Evolutionary conservation across 1,284 basidiomycete species (phyloP).

Genomic region (Cryptococcus sp.): DNA sequence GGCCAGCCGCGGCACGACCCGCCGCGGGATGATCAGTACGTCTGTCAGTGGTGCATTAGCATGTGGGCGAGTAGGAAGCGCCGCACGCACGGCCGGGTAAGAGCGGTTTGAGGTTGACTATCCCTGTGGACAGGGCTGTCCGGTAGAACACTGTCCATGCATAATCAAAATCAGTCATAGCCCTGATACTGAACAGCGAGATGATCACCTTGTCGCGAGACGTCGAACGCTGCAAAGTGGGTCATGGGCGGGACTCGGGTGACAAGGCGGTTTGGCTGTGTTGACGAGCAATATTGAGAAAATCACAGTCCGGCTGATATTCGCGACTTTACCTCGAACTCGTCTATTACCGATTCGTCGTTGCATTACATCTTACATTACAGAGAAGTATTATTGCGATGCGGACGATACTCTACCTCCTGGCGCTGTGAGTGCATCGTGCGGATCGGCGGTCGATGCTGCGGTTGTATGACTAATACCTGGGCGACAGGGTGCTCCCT

Average conservation of each 20-base stretch:
- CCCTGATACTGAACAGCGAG: not conserved
- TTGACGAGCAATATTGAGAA: not conserved
- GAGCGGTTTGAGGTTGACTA: conserved; percentile 91
- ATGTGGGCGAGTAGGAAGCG: not conserved
- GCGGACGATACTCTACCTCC: not conserved
- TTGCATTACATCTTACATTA: not conserved
- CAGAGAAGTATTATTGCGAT: not conserved
- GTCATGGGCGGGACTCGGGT: conserved; percentile 9
- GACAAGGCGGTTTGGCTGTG: not conserved
- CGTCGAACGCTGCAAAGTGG: conserved; percentile 77
- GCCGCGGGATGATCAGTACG: conserved; percentile 79
- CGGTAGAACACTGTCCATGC: conserved; percentile 65
- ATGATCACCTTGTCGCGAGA: conserved; percentile 64
- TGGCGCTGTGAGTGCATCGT: not conserved
- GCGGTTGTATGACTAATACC: not conserved
- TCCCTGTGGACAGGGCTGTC: conserved; percentile 69
- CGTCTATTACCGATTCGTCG: not conserved
- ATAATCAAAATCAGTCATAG: not conserved
- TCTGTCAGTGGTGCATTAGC: conserved; percentile 58
- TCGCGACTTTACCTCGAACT: not conserved
- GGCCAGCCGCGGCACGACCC: conserved; percentile 71
- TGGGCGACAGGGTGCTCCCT: conserved; percentile 9
- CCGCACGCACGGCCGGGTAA: conserved; percentile 79
- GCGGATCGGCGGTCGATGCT: too few species aligned
- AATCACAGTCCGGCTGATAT: not conserved